Percentiles rank a stretch among this genome's conserved stretches.
These are phyloP conservation scores for Brasenia schreberi DNA, from an alignment of 164 flowering plant species.

Conservation along the genomic window DNA sequence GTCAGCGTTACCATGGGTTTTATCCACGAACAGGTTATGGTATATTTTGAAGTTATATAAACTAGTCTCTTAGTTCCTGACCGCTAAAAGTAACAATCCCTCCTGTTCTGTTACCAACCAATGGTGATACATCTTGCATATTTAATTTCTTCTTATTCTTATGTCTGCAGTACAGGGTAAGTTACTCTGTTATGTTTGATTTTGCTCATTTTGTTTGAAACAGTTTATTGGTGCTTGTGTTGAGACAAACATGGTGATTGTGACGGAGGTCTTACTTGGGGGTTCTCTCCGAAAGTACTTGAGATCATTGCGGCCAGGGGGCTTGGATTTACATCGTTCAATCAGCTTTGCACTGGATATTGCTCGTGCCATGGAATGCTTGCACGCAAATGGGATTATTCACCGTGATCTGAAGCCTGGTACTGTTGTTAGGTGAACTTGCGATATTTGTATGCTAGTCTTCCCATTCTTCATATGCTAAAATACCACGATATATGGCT, in stretches of 20 bases:
- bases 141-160: no score
- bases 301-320: constrained; percentile 8
- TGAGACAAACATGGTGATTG: constrained; percentile 13
- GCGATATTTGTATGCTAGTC: not conserved
- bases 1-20: no score
- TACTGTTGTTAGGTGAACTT: constrained; percentile 2
- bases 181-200: no score
- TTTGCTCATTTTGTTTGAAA: constrained; percentile 3
- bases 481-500: no score
- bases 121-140: no score
- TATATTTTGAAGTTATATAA: no score
- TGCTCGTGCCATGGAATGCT: constrained; percentile 18
- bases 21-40: no score
- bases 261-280: constrained; percentile 16
- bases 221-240: constrained; percentile 25
- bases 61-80: no score
- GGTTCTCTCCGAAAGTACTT: constrained; percentile 15
- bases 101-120: no score
- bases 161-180: no score
- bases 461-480: no score
- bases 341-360: constrained; percentile 19
- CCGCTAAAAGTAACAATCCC: no score
- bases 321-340: constrained; percentile 12
- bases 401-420: constrained; percentile 26
- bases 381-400: constrained; percentile 25